phyloP scores from a whole-genome alignment of 2,329 filamentous ascomycete genomes.

The Talaromyces sp. region DNA sequence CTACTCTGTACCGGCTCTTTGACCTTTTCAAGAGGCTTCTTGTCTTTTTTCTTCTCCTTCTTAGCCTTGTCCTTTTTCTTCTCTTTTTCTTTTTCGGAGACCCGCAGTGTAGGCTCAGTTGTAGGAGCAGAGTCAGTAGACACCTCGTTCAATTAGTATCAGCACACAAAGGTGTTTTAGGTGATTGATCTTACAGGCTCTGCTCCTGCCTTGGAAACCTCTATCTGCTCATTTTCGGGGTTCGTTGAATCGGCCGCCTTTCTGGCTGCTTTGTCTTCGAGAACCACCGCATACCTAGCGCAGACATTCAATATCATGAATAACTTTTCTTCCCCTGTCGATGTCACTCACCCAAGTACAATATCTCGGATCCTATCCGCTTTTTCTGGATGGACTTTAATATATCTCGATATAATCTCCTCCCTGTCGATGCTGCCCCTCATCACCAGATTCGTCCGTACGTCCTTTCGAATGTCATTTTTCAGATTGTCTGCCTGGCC shows the following conservation, averaged over 20 bases:
- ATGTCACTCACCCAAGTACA: conserved; percentile 3
- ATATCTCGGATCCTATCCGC: conserved; percentile 9
- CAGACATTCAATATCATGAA: not conserved
- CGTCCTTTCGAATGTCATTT: conserved; percentile 17
- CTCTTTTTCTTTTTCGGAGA: not conserved
- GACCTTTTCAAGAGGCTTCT: not conserved
- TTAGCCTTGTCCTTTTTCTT: not conserved
- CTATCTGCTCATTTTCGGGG: conserved; percentile 1
- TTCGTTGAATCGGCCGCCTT: conserved; percentile 1
- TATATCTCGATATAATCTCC: conserved; percentile 4
- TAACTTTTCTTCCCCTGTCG: not conserved
- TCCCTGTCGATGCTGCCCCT: conserved; percentile 9
- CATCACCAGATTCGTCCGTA: conserved; percentile 10
- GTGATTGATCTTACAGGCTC: not conserved
- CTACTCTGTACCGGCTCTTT: not conserved
- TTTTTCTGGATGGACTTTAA: not conserved
- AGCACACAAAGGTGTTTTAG: no score
- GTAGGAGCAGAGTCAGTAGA: not conserved
- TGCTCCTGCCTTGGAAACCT: not conserved
- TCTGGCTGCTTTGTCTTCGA: conserved; percentile 12
- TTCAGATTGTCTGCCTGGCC: not conserved
- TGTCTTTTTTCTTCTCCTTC: conserved; percentile 5
- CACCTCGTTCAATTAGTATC: not conserved
- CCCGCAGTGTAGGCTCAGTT: not conserved
- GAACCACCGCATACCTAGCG: conserved; percentile 9